A percentile compares a stretch with the other conserved stretches of the same genome.
These are phyloP conservation scores for Phaeosphaeria sp. DNA, from an alignment of 2,329 filamentous ascomycete species.

Conservation along the genomic window DNA sequence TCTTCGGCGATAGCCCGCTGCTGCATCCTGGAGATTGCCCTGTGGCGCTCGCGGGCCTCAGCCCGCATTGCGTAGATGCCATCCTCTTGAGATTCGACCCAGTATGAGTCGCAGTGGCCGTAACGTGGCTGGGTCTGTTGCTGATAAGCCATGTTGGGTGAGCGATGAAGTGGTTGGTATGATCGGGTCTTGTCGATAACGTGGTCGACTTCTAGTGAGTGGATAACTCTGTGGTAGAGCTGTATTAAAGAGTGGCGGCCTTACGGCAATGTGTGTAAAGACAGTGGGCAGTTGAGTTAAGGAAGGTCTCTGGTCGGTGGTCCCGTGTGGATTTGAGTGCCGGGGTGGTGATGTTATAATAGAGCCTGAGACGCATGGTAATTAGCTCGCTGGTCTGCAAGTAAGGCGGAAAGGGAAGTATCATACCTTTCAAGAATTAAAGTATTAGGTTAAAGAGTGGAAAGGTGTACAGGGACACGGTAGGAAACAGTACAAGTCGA, in stretches of 20 bases:
- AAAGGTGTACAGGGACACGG: slow-evolving; percentile 40
- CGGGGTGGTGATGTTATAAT: slow-evolving; percentile 39
- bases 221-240: slow-evolving; percentile 48
- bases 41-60: slow-evolving; percentile 76
- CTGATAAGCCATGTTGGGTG: slow-evolving; percentile 61
- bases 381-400: slow-evolving; percentile 23
- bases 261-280: slow-evolving; percentile 55
- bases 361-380: slow-evolving; percentile 41
- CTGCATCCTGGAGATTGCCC: slow-evolving; percentile 78
- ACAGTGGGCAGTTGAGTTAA: slow-evolving; percentile 66
- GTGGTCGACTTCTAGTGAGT: slow-evolving; percentile 47
- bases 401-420: slow-evolving; percentile 23
- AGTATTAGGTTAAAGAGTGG: slow-evolving; percentile 54
- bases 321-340: slow-evolving; percentile 44
- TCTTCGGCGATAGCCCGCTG: slow-evolving; percentile 90
- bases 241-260: slow-evolving; percentile 60
- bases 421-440: slow-evolving; percentile 58
- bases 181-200: slow-evolving; percentile 16
- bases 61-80: slow-evolving; percentile 63
- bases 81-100: slow-evolving; percentile 67
- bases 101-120: slow-evolving; percentile 72
- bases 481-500: slow-evolving; percentile 41
- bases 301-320: slow-evolving; percentile 45
- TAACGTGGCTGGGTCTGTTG: slow-evolving; percentile 59
- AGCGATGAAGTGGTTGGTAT: slow-evolving; percentile 25